Conservation (phyloP, 306 rosid genomes). For the Crotalaria pallida region DNA sequence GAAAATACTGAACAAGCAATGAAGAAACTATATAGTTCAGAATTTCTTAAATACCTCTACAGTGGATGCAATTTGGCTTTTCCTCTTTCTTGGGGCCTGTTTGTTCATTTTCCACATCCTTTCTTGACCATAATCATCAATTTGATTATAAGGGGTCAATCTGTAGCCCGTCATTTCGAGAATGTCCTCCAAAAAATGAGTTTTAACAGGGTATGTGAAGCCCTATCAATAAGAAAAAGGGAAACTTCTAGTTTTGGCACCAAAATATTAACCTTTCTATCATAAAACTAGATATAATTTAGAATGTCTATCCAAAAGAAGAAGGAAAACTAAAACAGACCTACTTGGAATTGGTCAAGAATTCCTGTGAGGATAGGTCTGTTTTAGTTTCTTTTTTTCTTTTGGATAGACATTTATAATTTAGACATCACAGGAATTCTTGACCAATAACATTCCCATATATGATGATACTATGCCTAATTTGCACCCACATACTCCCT, state of each 20-base stretch:
- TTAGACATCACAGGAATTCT: not conserved
- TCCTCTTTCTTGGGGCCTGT: constrained; percentile 92
- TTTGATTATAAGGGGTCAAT: constrained; percentile 79
- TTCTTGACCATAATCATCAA: constrained; percentile 94
- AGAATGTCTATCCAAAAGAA: constrained; percentile 6
- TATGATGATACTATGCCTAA: not conserved
- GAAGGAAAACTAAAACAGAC: constrained; percentile 11
- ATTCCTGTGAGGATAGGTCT: too few relatives aligned
- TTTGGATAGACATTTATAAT: too few relatives aligned
- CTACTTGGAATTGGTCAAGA: constrained; percentile 7
- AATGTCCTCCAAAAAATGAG: constrained; percentile 83
- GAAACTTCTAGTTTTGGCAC: constrained; percentile 1
- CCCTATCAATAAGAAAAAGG: constrained; percentile 49
- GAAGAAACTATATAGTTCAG: constrained; percentile 5
- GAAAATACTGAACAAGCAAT: constrained; percentile 1
- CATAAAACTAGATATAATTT: not conserved
- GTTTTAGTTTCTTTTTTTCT: too few relatives aligned
- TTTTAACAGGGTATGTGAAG: constrained; percentile 73
- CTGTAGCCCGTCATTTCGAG: constrained; percentile 72
- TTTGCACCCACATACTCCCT: not conserved
- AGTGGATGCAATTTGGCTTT: constrained; percentile 84
- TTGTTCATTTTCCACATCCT: constrained; percentile 86
- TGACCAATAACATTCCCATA: not conserved
- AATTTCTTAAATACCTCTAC: constrained; percentile 60
- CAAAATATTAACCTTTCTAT: constrained; percentile 6